Percentiles rank a stretch among this genome's conserved stretches.
phyloP scores from a whole-genome alignment of 495 filamentous ascomycete genomes.

The Saxophila tyrrhenica region DNA sequence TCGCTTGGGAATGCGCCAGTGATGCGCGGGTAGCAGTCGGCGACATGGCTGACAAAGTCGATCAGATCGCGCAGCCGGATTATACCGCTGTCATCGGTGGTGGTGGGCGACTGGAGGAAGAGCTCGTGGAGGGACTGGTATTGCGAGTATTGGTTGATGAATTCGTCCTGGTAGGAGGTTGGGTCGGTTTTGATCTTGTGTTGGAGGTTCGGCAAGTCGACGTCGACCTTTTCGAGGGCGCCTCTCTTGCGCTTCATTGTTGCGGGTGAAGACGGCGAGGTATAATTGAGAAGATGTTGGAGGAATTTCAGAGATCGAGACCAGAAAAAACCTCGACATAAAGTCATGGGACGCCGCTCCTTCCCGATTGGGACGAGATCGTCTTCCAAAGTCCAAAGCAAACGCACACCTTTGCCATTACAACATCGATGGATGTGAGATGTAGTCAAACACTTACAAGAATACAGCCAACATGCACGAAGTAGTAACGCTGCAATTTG shows the following conservation, averaged over 20 bases:
- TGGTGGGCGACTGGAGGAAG: conserved; percentile 69
- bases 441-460: too few relatives aligned
- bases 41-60: conserved; percentile 83
- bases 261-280: neutral
- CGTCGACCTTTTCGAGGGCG: conserved; percentile 89
- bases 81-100: conserved; percentile 61
- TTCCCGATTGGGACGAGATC: neutral
- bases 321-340: neutral
- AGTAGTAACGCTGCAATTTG: conserved; percentile 87
- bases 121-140: conserved; percentile 87
- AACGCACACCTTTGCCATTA: too few relatives aligned
- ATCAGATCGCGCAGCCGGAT: conserved; percentile 74
- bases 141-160: conserved; percentile 76
- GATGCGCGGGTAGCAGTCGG: conserved; percentile 80
- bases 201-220: conserved; percentile 79
- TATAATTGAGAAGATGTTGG: too few relatives aligned
- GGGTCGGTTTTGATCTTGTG: conserved; percentile 82
- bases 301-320: too few relatives aligned
- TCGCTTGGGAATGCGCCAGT: conserved; percentile 68
- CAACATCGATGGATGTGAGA: too few relatives aligned
- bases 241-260: conserved; percentile 82
- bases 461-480: conserved; percentile 66
- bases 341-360: neutral
- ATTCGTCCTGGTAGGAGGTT: conserved; percentile 76
- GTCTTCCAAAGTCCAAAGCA: too few relatives aligned